Base-by-base conservation (phyloP, 306 rosid genomes). In the Fragaria iinumae region DNA sequence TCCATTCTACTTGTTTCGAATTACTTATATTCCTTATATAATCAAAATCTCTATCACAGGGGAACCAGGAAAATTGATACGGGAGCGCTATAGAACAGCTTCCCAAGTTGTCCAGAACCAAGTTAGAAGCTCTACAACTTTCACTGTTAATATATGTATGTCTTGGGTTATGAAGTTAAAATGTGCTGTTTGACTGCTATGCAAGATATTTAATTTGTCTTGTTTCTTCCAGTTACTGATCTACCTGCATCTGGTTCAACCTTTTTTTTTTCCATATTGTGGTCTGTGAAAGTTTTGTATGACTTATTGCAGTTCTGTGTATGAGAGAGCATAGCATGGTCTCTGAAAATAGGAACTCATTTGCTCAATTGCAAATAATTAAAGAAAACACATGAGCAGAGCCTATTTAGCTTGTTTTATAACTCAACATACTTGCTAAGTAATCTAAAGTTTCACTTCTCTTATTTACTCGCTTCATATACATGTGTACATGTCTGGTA, bases 51-150 rank as follows among this genome's bases (percentile, higher is more conserved):
- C 25, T 17, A 11, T 45, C 47, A 72, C 86, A 93, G 97, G 98
- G 72, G 98, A 94, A 76, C 98, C 98, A 6, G 98, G 98, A 88
- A 92, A 66, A 75, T 53, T 94, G 91, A 94, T 94, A 67, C 97
- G 98, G 32, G 95, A 94, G 27, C 97, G 97, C 82, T 92, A 94
- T 71, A 87, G 97, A 89, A 80, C 98, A 43, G 97, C 98, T 49
- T 92, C 98, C 72, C 97, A 87, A 94, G 98, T 94, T 85, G 90
- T 94, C 91, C 95, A 92, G 91, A 94, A 90, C 87, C 98, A 94
- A 89, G 98, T 91, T 94, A 91, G 90, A 89, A 87, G 87, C 87
- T 94, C 88, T 90, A 68, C 82, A 86, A 76, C 85, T 91, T 89
- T 83, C 93, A 76, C 82, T 89, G 64, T 80, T 80, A 57, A 72